Evolutionary conservation across 805 yeast genomes (phyloP), one percentile per base, ranked within the genome.

Genomic region (Myxozyma neglecta): DNA sequence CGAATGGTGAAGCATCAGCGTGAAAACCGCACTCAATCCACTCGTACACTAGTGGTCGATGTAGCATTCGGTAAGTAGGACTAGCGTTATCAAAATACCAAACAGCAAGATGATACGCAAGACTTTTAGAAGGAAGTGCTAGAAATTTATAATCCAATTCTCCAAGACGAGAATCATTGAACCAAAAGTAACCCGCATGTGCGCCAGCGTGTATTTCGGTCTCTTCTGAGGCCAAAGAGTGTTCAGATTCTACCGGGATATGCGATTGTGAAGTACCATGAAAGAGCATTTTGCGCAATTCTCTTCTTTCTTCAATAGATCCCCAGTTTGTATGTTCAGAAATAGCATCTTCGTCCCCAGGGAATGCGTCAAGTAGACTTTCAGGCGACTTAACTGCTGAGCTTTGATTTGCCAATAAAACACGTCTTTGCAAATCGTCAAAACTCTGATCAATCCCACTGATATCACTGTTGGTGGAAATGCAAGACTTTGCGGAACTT

Each of bases 31-130:
- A 42, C 3, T 63, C 56, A 10, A 63, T 56, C 66, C 66, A 63
- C 13, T 59, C 55, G n/a, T 61, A 48, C n/a, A 60, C 53, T 1
- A 48, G 14, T 10, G 66, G 66, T 1, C 65, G 66, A 40, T 63
- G 66, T 13, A 63, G 29, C 10, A 63, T 53, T 2, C 66, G 48
- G 29, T 63, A 63, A n/a, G 61, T 63, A 35, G 66, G 58, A 16
- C 61, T 40, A 6, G 61, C 66, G 24, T 63, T 60, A 49, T 63
- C 65, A 53, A 60, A 63, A 18, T 63, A 63, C 66, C 66, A 63
- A 9, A 16, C 2, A 6, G 53, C 55, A 1, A 63, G 64, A 7
- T 56, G 24, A 10, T 9, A 8, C 14, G 65, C 66, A 7, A 55
- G 56, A 35, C 52, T 29, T 36, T 55, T 63, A 11, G 63, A 51